These are phyloP conservation scores for Raphanus raphanistrum DNA, from an alignment of 345 rosid genomes.

Conservation along the genomic window DNA sequence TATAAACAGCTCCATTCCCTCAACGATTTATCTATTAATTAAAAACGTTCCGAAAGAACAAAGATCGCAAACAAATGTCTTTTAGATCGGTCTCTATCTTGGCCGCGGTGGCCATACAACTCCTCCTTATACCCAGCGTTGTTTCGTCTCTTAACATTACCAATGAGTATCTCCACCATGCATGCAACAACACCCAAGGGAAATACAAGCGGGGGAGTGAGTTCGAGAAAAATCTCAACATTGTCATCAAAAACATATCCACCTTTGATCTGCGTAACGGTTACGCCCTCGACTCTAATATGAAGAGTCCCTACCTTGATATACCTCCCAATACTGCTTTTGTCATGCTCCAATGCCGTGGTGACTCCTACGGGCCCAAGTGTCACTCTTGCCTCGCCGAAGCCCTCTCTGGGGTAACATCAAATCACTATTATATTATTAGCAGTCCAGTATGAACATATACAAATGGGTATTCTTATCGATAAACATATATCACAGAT, in stretches of 20 bases:
- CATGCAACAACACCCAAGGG: not conserved
- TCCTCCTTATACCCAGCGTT: not conserved
- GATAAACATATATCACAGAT: not conserved
- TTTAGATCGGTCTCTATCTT: not conserved
- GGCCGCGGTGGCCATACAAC: not conserved
- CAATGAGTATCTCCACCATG: not conserved
- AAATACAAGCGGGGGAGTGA: not conserved
- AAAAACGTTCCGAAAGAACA: not conserved
- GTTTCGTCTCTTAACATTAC: not conserved
- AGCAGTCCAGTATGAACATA: not conserved
- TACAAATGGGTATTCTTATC: not conserved
- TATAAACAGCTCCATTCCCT: not conserved
- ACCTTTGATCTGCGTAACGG: slow-evolving; percentile 43
- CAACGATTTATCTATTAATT: not conserved
- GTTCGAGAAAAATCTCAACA: not conserved
- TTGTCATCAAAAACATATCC: slow-evolving; percentile 23
- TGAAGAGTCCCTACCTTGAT: not conserved
- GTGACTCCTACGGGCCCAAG: slow-evolving; percentile 41
- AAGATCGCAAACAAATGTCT: not conserved
- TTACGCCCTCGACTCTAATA: slow-evolving; percentile 25
- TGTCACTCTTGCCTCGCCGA: slow-evolving; percentile 47
- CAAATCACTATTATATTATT: not conserved
- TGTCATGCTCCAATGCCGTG: slow-evolving; percentile 53
- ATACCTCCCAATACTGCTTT: slow-evolving; percentile 34
- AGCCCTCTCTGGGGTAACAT: slow-evolving; percentile 39